Conservation (phyloP, 495 filamentous ascomycete species). For the Xylaria nigripes region DNA sequence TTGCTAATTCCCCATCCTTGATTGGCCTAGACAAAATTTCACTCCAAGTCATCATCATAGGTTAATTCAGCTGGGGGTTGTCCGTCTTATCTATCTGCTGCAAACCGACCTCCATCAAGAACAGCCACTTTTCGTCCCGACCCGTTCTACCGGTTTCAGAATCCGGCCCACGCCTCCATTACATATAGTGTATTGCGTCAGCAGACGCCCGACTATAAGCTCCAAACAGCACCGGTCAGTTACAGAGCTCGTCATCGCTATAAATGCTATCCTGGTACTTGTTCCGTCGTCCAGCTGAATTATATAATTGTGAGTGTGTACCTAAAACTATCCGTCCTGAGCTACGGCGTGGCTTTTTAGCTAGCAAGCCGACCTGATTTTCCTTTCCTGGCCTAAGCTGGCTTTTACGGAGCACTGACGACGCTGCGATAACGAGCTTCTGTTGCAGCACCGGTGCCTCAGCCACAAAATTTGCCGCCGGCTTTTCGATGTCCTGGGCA, state of each 20-base stretch:
- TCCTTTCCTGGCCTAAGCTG: conserved; percentile 20
- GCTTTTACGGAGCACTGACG: conserved; percentile 6
- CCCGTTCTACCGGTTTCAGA: conserved; percentile 5
- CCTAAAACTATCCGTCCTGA: conserved; percentile 10
- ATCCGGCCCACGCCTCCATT: not conserved
- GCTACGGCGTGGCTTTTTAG: conserved; percentile 21
- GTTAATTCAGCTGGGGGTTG: not conserved
- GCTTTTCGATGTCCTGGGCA: conserved; percentile 6
- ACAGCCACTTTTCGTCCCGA: not conserved
- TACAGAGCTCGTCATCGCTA: conserved; percentile 36
- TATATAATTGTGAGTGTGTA: conserved; percentile 6
- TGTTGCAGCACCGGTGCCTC: not conserved
- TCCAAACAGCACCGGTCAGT: conserved; percentile 11
- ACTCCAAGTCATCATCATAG: not conserved
- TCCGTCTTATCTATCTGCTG: not conserved
- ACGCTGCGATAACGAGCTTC: not conserved
- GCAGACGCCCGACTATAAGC: conserved; percentile 2
- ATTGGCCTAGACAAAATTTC: not conserved
- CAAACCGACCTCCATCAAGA: not conserved
- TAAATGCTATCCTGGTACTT: not conserved
- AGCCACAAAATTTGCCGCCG: not conserved
- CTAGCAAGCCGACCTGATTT: conserved; percentile 5
- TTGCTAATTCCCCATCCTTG: not conserved
- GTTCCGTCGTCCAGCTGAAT: not conserved
- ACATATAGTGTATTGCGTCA: not conserved